phyloP scores from a whole-genome alignment of 179 eudicot species.

The Gypsophila paniculata region DNA sequence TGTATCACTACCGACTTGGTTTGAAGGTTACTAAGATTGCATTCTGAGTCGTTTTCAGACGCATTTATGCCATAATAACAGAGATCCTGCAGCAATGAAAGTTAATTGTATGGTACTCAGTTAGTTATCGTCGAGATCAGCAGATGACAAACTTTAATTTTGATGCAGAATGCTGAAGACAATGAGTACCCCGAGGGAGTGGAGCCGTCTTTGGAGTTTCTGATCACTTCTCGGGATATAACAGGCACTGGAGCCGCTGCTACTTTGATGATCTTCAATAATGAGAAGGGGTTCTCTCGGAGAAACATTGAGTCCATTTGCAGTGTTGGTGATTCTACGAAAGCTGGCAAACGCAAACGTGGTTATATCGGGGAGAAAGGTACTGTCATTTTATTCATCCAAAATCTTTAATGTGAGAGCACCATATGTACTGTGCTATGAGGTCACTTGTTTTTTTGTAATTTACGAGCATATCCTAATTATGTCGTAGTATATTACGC shows the following conservation, averaged over 20 bases:
- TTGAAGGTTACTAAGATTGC: too few species aligned
- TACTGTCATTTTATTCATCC: constrained; percentile 13
- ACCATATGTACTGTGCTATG: not conserved
- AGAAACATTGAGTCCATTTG: constrained; percentile 66
- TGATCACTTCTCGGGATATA: constrained; percentile 57
- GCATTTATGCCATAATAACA: too few species aligned
- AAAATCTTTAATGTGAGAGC: not conserved
- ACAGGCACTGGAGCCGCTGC: constrained; percentile 61
- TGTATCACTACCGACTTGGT: too few species aligned
- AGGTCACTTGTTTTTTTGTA: not conserved
- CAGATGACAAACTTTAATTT: not conserved
- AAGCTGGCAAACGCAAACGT: constrained; percentile 52
- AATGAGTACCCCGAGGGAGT: constrained; percentile 58
- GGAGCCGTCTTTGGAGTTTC: constrained; percentile 60
- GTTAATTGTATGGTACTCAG: not conserved
- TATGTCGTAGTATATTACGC: not conserved
- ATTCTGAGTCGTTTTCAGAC: too few species aligned
- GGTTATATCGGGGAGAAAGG: constrained; percentile 85
- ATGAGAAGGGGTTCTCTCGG: constrained; percentile 59
- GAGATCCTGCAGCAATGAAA: too few species aligned
- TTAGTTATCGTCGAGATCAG: not conserved
- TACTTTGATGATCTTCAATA: constrained; percentile 59
- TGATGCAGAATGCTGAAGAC: constrained; percentile 70
- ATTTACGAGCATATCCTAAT: not conserved
- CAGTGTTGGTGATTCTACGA: constrained; percentile 60